Conservation (phyloP, 2,329 filamentous ascomycete genomes). For the Chaetomiaceae sp. region DNA sequence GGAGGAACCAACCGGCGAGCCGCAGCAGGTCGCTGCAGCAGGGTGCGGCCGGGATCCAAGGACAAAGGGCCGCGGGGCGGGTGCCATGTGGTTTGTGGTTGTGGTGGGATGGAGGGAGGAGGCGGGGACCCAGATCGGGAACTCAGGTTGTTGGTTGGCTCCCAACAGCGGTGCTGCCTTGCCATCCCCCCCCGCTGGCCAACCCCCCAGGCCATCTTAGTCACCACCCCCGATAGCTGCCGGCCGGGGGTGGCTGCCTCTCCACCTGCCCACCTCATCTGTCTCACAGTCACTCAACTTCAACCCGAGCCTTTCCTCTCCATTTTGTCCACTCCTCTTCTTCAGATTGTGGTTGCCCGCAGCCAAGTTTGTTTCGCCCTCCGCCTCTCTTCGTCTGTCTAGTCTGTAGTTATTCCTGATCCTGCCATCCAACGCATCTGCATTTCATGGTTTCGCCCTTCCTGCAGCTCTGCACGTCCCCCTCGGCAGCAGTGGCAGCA, state of each 20-base stretch:
- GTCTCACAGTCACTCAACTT: slow-evolving; percentile 5
- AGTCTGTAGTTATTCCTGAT: background rate
- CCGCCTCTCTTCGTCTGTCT: background rate
- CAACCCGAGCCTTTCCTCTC: background rate
- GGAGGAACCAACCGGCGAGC: background rate
- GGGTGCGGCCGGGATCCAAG: background rate
- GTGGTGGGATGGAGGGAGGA: background rate
- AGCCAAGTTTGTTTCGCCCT: background rate
- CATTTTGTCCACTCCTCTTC: background rate
- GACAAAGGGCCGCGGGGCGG: slow-evolving; percentile 1
- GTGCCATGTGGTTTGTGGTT: slow-evolving; percentile 10
- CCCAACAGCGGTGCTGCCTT: slow-evolving; percentile 10
- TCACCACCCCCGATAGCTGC: slow-evolving; percentile 1
- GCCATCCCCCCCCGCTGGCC: background rate
- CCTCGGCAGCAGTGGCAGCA: slow-evolving; percentile 18
- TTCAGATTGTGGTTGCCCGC: background rate
- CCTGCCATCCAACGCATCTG: background rate
- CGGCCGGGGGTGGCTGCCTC: slow-evolving; percentile 5
- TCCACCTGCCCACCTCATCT: background rate
- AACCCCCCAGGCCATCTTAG: slow-evolving; percentile 5
- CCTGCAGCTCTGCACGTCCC: slow-evolving; percentile 22
- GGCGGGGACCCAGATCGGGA: too few relatives aligned
- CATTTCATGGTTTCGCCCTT: slow-evolving; percentile 22
- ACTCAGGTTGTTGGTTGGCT: slow-evolving; percentile 8
- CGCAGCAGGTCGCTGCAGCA: background rate